phyloP scores from a whole-genome alignment of 164 flowering plant species.

The Macadamia tetraphylla region DNA sequence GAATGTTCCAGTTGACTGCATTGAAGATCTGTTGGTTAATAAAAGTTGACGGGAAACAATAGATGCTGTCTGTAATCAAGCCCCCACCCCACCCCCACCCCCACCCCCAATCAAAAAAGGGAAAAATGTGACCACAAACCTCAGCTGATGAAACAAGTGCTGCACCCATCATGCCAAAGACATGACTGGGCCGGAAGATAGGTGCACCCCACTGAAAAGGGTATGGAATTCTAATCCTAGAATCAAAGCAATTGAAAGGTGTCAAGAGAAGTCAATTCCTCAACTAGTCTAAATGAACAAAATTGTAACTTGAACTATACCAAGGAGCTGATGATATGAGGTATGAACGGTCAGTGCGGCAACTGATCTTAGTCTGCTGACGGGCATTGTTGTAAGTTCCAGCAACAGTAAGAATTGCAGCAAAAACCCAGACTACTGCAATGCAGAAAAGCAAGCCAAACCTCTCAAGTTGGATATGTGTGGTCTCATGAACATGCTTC shows the following conservation, averaged over 20 bases:
- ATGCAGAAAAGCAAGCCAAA: slow-evolving; percentile 71
- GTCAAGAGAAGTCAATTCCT: too few species aligned
- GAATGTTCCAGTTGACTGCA: slow-evolving; percentile 71
- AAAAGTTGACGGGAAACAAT: too few species aligned
- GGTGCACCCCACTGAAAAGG: slow-evolving; percentile 98
- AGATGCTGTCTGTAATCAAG: too few species aligned
- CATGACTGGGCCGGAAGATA: slow-evolving; percentile 80
- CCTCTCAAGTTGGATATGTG: slow-evolving; percentile 4
- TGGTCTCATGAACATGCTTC: too few species aligned
- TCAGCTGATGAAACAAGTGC: slow-evolving; percentile 86
- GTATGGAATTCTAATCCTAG: slow-evolving; percentile 84
- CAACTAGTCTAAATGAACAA: too few species aligned
- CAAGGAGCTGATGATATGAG: slow-evolving; percentile 86
- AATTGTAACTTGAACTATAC: slow-evolving; percentile 24
- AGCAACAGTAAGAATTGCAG: slow-evolving; percentile 74
- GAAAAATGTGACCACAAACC: slow-evolving; percentile 26
- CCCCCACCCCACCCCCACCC: too few species aligned
- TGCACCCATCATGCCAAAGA: slow-evolving; percentile 98
- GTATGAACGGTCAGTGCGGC: slow-evolving; percentile 64
- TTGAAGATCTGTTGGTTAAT: neutral
- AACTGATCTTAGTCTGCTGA: slow-evolving; percentile 49
- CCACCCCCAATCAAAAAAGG: too few species aligned
- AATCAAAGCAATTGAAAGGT: slow-evolving; percentile 2
- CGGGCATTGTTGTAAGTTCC: slow-evolving; percentile 76
- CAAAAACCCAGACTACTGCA: slow-evolving; percentile 75